These are phyloP conservation scores for Tephrocybe sp. DNA, from an alignment of 768 basidiomycete genomes.

Conservation along the genomic window DNA sequence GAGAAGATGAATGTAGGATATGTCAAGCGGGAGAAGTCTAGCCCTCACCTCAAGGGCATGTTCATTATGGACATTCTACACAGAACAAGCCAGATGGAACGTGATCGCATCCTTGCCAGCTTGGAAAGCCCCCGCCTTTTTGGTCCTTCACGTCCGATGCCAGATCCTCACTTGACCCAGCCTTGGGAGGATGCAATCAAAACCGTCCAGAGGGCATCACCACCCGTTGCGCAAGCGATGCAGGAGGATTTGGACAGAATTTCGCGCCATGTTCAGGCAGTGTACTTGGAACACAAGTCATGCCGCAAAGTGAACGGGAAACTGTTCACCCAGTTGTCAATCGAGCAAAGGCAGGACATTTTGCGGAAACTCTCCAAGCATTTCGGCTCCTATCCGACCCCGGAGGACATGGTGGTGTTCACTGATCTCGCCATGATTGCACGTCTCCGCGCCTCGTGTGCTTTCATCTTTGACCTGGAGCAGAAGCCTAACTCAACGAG, in stretches of 20 bases:
- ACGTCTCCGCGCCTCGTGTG: constrained; percentile 47
- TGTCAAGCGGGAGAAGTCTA: constrained; percentile 14
- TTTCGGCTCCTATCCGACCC: constrained; percentile 33
- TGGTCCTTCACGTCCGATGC: constrained; percentile 1
- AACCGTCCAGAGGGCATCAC: constrained; percentile 18
- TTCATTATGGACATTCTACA: constrained; percentile 30
- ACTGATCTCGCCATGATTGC: constrained; percentile 26
- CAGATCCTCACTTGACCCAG: constrained; percentile 22
- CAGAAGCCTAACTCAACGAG: constrained; percentile 13
- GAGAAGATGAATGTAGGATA: constrained; percentile 8
- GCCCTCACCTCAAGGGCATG: constrained; percentile 11
- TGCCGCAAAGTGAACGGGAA: constrained; percentile 10
- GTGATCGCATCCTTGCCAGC: constrained; percentile 11
- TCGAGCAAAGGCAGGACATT: constrained; percentile 46
- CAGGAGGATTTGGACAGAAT: constrained; percentile 34
- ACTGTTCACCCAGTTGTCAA: constrained; percentile 35
- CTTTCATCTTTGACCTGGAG: constrained; percentile 37
- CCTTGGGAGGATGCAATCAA: constrained; percentile 36
- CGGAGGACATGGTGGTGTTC: constrained; percentile 23
- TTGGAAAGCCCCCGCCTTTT: constrained; percentile 20
- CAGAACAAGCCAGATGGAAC: constrained; percentile 10
- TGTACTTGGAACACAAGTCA: constrained; percentile 23
- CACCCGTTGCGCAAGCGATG: constrained; percentile 18
- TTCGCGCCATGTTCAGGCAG: constrained; percentile 34
- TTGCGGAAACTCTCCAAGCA: constrained; percentile 39